Evolutionary conservation across 495 filamentous ascomycete species (phyloP).

Genomic region (Parathielavia hyrcaniae): DNA sequence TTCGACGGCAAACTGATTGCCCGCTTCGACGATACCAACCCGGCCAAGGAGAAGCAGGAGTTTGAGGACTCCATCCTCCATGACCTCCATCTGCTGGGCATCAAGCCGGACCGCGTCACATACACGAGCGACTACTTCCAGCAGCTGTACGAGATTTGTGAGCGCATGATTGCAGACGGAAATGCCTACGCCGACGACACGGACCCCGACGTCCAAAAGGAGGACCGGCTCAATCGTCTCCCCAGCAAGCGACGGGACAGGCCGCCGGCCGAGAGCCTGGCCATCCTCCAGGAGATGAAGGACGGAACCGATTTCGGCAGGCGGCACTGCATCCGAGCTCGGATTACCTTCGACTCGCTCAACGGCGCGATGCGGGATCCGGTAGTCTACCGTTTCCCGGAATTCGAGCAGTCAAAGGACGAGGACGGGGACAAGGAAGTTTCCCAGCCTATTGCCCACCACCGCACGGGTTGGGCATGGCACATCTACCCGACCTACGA

Average conservation of each 20-base stretch:
- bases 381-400: slow-evolving; percentile 71
- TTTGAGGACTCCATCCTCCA: not conserved
- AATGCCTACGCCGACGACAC: slow-evolving; percentile 9
- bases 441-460: slow-evolving; percentile 59
- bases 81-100: not conserved
- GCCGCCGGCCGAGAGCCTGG: not conserved
- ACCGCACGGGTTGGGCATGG: slow-evolving; percentile 78
- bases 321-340: slow-evolving; percentile 76
- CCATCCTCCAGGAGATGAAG: slow-evolving; percentile 4
- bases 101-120: not conserved
- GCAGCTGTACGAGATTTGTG: slow-evolving; percentile 1
- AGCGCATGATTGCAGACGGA: slow-evolving; percentile 2
- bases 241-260: slow-evolving; percentile 6
- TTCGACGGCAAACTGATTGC: not conserved
- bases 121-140: slow-evolving; percentile 9
- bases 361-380: slow-evolving; percentile 80
- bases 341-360: slow-evolving; percentile 67
- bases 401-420: not conserved
- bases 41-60: not conserved
- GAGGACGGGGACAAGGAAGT: slow-evolving; percentile 42
- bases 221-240: not conserved
- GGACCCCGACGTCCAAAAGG: not conserved
- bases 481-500: slow-evolving; percentile 95
- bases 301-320: slow-evolving; percentile 39
- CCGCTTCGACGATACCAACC: not conserved